Evolutionary conservation across 108 stramenopile genomes (phyloP).

Genomic region (Nitzschia sp.): DNA sequence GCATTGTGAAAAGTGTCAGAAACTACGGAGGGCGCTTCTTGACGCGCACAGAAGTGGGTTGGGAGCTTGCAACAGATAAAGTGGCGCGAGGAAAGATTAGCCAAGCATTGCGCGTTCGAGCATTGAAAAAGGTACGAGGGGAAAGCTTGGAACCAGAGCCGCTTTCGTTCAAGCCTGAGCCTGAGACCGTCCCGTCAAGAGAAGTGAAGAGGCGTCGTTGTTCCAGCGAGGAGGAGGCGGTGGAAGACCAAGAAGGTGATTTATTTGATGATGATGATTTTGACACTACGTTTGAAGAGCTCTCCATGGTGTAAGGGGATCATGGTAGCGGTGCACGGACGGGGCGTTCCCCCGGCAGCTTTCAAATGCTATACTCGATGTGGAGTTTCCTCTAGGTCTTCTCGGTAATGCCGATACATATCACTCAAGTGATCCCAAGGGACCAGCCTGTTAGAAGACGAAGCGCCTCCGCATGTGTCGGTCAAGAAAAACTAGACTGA

Average conservation of each 20-base stretch:
- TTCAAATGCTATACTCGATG: too few relatives aligned
- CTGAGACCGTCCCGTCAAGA: not conserved
- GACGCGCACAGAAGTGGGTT: not conserved
- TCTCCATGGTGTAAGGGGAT: too few relatives aligned
- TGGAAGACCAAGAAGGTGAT: not conserved
- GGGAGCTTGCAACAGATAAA: slow-evolving; percentile 14
- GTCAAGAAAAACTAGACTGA: too few relatives aligned
- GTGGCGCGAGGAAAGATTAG: slow-evolving; percentile 19
- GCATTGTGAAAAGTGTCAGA: slow-evolving; percentile 15
- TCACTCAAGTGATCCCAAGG: too few relatives aligned
- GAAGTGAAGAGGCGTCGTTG: not conserved
- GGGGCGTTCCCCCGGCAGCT: too few relatives aligned
- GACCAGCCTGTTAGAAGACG: too few relatives aligned
- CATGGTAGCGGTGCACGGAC: too few relatives aligned
- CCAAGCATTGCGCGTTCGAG: slow-evolving; percentile 14
- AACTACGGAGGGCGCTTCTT: slow-evolving; percentile 23
- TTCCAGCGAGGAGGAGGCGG: slow-evolving; percentile 2
- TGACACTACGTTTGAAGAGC: too few relatives aligned
- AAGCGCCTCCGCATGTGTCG: too few relatives aligned
- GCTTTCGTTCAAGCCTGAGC: not conserved
- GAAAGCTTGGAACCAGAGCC: slow-evolving; percentile 2
- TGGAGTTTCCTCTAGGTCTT: too few relatives aligned
- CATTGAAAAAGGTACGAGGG: slow-evolving; percentile 8
- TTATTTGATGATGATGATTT: not conserved
- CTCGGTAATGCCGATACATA: too few relatives aligned